Evolutionary conservation across 1,284 basidiomycete species (phyloP), one percentile per base, ranked within the genome.

Genomic region (Fomitopsis schrenkii): DNA sequence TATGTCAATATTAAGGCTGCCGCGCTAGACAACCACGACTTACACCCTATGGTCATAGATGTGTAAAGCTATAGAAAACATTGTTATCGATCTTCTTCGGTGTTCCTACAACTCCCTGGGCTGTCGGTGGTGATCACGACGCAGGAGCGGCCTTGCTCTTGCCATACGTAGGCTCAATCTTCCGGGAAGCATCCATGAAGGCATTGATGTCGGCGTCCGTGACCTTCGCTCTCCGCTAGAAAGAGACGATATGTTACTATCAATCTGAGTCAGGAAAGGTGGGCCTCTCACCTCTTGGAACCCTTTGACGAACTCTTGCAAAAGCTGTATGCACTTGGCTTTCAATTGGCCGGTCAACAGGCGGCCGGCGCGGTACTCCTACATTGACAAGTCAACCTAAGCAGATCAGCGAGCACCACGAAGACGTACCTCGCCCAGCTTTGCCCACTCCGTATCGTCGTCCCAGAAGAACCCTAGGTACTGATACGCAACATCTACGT

Each of bases 381-480:
- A 66, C 35, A 66, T 28, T 6, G 38, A 40, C 36, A 50, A 57
- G 48, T 57, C 3, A 28, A 3, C 42, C 4, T 9, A 26, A 40
- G 59, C 54, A 48, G n/a, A 1, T 44, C 17, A 17, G 38, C 26
- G 44, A 22, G 62, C 54, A 35, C 26, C 38, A 62, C n/a, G 7
- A 17, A 6, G 5, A 73, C 86, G 64, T 66, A 94, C 94, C 76
- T 85, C 83, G 41, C 88, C 94, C 60, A 98, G 75, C 68, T 80
- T 81, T 65, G 83, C 85, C 67, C 97, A 81, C 77, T 95, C 91
- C 30, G 86, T 91, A 64, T 99, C 97, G 70, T 97, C 93, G 4
- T 98, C 96, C 72, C 98, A 79, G 77, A 99, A 98, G 84, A 98
- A 99, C n/a, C 87, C 85, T 65, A 99, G 75, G 76, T 98, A 99